phyloP scores from a whole-genome alignment of 768 basidiomycete genomes.

The Panaeolus papilionaceus region DNA sequence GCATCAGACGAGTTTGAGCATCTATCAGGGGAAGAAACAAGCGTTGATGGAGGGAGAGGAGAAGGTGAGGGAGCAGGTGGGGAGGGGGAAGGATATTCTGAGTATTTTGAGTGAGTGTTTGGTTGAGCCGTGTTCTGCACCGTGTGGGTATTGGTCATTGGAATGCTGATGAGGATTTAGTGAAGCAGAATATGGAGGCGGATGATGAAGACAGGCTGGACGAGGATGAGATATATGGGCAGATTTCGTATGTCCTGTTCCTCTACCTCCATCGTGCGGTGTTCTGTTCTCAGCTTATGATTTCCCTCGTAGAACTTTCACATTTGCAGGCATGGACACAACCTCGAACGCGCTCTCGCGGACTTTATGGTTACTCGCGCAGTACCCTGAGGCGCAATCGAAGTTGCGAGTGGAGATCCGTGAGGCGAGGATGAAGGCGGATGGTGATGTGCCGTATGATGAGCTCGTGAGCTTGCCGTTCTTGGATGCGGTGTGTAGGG shows the following conservation, averaged over 20 bases:
- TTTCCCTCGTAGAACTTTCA: slow-evolving; percentile 28
- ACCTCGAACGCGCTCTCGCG: slow-evolving; percentile 36
- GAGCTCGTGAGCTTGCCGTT: slow-evolving; percentile 36
- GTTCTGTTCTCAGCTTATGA: too few species aligned
- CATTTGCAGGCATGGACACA: slow-evolving; percentile 38
- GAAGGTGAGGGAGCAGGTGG: slow-evolving; percentile 36
- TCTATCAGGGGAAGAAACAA: slow-evolving; percentile 43
- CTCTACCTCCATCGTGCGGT: not conserved
- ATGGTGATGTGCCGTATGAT: slow-evolving; percentile 37
- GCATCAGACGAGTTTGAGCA: slow-evolving; percentile 40
- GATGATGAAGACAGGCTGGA: slow-evolving; percentile 32
- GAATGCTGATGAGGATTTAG: slow-evolving; percentile 23
- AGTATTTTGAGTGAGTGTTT: slow-evolving; percentile 47
- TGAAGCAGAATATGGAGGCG: slow-evolving; percentile 41
- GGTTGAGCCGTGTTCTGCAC: not conserved
- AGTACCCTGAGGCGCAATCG: slow-evolving; percentile 39
- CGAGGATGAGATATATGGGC: slow-evolving; percentile 26
- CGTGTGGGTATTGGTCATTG: not conserved
- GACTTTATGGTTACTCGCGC: slow-evolving; percentile 32
- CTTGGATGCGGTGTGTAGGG: slow-evolving; percentile 42
- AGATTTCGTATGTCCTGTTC: slow-evolving; percentile 18
- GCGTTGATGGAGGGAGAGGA: slow-evolving; percentile 41
- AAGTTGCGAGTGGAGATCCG: slow-evolving; percentile 34
- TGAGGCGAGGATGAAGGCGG: slow-evolving; percentile 30
- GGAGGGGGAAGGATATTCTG: slow-evolving; percentile 51